A percentile compares a stretch with the other conserved stretches of the same genome.
Conservation (phyloP, 257 asterid species). For the Solanum okadae region DNA sequence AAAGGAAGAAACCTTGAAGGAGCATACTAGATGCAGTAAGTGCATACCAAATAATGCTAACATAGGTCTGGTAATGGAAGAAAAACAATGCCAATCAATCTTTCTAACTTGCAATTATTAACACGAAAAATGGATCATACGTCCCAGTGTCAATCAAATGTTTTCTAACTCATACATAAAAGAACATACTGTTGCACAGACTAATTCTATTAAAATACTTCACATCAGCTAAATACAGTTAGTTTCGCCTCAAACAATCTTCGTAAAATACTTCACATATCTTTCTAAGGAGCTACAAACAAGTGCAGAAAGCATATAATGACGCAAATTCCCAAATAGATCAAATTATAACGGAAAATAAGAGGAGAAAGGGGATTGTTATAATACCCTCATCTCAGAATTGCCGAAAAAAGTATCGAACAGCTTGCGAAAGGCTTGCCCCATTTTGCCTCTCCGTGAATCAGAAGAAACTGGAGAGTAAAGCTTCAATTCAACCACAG, state of each 20-base stretch:
- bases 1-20: neutral
- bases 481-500: neutral
- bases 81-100: neutral
- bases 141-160: neutral
- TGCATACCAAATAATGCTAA: neutral
- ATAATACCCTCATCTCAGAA: constrained; percentile 91
- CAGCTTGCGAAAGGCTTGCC: constrained; percentile 96
- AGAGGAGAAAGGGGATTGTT: neutral
- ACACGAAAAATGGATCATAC: neutral
- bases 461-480: neutral
- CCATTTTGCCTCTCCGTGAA: constrained; percentile 31
- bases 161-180: too few species aligned
- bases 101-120: neutral
- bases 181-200: neutral
- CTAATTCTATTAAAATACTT: neutral
- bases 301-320: neutral
- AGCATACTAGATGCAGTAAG: neutral
- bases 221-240: neutral
- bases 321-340: neutral
- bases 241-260: neutral
- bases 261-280: neutral
- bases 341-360: neutral
- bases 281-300: neutral
- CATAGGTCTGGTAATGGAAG: neutral
- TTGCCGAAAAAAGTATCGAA: constrained; percentile 93